Evolutionary conservation across 306 rosid species (phyloP), one percentile per base, ranked within the genome.

Genomic region (Betula pendula): DNA sequence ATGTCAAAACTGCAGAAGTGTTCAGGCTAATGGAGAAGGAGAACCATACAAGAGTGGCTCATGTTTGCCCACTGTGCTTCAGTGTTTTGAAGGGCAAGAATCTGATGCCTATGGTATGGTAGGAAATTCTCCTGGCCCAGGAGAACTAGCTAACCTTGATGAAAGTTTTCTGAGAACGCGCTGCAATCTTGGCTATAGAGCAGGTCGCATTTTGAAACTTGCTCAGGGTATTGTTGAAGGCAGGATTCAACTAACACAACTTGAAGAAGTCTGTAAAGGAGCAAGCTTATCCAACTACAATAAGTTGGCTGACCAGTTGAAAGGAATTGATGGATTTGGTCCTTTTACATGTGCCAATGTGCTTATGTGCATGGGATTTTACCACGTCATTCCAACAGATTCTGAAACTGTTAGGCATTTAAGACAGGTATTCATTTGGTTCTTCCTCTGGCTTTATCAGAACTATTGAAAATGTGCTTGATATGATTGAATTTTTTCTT

Each of bases 111-210:
- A 22, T 15, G 72, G 42, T 40, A 67, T 0, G 62, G 66, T 72
- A 45, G 89, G 86, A 68, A 83, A 88, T 79, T 88, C 85, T 71
- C 89, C 91, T 16, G 78, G 81, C 59, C 84, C 91, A 25, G 3
- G 25, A 70, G 91, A 85, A 56, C 79, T 88, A 19, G 82, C 86
- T 50, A 73, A 77, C 63, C 87, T 88, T 68, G 87, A 76, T 14
- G 70, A 83, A 71, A 40, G 53, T 58, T 85, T 81, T 73, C 68
- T 88, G 50, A 79, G 87, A 35, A 79, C 81, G 50, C 74, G 87
- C 68, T 85, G 91, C 81, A 79, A 77, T 22, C 91, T 88, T 6
- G 91, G 91, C 20, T 88, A 88, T 35, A 78, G 91, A 76, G 91
- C 86, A 38, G 22, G 73, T 60, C 81, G 85, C 53, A 76, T 85